Evolutionary conservation across 495 filamentous ascomycete genomes (phyloP).

Genomic region (Penicillium odoratum): DNA sequence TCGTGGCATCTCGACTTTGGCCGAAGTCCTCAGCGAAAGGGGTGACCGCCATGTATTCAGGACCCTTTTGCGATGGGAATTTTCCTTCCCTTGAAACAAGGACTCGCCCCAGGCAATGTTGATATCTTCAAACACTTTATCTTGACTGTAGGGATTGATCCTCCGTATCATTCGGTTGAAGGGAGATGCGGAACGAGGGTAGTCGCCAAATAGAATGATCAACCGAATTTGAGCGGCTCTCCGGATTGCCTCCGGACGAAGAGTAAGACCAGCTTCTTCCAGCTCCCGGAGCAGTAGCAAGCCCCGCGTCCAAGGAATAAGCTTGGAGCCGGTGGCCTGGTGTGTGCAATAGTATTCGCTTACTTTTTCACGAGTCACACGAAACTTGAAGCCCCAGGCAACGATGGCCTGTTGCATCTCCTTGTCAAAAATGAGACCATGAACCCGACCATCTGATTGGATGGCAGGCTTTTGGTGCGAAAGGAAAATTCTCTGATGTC

Average conservation of each 20-base stretch:
- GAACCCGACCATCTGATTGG: conserved; percentile 24
- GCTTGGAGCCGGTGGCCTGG: conserved; percentile 12
- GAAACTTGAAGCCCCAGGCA: conserved; percentile 58
- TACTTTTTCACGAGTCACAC: conserved; percentile 22
- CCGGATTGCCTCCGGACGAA: conserved; percentile 36
- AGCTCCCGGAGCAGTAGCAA: conserved; percentile 52
- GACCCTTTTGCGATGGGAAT: conserved; percentile 12
- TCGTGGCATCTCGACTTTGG: conserved; percentile 3
- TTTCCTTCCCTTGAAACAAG: conserved; percentile 27
- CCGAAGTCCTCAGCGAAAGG: conserved; percentile 5
- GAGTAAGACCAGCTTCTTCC: conserved; percentile 42
- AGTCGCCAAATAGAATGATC: conserved; percentile 47
- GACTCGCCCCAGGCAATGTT: conserved; percentile 36
- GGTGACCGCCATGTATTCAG: conserved; percentile 27
- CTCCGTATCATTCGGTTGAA: conserved; percentile 40
- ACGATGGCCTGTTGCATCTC: conserved; percentile 54
- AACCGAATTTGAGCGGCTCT: conserved; percentile 51
- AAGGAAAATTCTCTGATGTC: not conserved
- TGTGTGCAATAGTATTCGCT: not conserved
- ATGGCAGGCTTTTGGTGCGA: not conserved
- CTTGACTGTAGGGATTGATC: conserved; percentile 34
- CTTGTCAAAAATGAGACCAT: conserved; percentile 45
- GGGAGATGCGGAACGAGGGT: conserved; percentile 26
- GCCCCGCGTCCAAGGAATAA: conserved; percentile 50
- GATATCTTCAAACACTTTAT: conserved; percentile 34